A percentile compares a stretch with the other conserved stretches of the same genome.
Conservation (phyloP, 1,284 basidiomycete genomes). For the Leccinum solheimii region DNA sequence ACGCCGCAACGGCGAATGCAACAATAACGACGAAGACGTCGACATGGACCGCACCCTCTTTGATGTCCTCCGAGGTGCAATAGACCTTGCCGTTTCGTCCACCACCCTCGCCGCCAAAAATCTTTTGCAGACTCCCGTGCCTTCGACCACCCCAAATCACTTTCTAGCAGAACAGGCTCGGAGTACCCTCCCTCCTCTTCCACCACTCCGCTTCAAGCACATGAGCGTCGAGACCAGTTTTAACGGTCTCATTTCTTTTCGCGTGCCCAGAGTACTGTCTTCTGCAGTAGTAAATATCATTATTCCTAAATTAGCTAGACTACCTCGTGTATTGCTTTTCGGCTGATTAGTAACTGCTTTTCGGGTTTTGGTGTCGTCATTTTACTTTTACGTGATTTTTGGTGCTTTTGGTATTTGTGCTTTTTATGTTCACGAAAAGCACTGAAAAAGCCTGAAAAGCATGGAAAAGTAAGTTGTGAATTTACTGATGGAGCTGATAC, state of each 20-base stretch:
- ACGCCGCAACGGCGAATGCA: no score
- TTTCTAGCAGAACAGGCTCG: no score
- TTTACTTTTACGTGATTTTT: background rate
- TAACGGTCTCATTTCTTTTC: background rate
- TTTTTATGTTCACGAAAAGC: background rate
- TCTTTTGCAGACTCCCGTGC: slow-evolving; percentile 42
- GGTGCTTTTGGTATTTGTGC: background rate
- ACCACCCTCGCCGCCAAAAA: slow-evolving; percentile 30
- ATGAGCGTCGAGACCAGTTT: background rate
- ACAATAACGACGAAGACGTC: no score
- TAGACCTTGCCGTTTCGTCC: slow-evolving; percentile 58
- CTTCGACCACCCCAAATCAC: slow-evolving; percentile 59
- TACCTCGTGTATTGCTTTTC: background rate
- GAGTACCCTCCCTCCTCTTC: no score
- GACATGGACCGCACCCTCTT: slow-evolving; percentile 53
- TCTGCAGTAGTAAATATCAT: background rate
- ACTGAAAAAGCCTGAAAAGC: background rate
- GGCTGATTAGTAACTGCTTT: background rate
- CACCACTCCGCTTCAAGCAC: background rate
- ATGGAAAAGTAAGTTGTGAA: background rate
- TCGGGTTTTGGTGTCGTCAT: background rate
- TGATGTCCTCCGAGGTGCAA: slow-evolving; percentile 74
- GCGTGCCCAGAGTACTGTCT: background rate
- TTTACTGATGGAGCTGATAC: background rate
- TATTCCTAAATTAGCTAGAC: background rate